Base-by-base conservation (phyloP, 2,329 filamentous ascomycete genomes). In the Pseudogymnoascus sp. region DNA sequence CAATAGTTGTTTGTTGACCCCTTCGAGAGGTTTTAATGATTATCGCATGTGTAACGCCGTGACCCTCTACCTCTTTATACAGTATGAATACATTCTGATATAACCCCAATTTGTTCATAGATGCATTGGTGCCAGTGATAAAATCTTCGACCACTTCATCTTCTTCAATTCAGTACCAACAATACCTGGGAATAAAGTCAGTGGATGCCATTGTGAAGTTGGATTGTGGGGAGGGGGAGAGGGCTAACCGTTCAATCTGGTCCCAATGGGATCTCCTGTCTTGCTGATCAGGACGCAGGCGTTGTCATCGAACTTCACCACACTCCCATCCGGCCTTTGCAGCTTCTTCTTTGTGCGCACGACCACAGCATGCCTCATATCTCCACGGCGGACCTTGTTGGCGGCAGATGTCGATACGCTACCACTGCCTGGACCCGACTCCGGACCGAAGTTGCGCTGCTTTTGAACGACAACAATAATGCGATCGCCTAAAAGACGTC, bases 391-490 rank as follows among this genome's bases (percentile, higher is more conserved):
- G 72, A 99, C 95, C 78, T 97, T 97, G 82, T 93, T 93, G 64
- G 90, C 88, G 62, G 86, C 86, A 61, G 85, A 84, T 68, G 88
- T 82, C 68, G 86, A 88, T 63, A 90, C 86, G 76, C 86, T 86
- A 71, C 86, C 86, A 42, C 35, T 40, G 69, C 86, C 88, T 63
- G 88, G 85, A 65, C 86, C 85, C 56, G 87, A 86, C 70, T 91
- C 90, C 59, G 86, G 80, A 62, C 85, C 86, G 72, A 90, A 88
- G 71, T 83, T 85, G 70, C 93, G 88, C 77, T 97, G 93, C 76
- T 97, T 96, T 79, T 99, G 93, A 56, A 99, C 93, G 67, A 99
- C 95, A 67, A 96, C 91, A 68, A 99, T 92, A 71, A 99, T 96
- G 68, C 93, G 89, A 78, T 99, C 96, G 77, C 95, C 93, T 96